phyloP scores from a whole-genome alignment of 441 rosid genomes.

The Populus trichocarpa region DNA sequence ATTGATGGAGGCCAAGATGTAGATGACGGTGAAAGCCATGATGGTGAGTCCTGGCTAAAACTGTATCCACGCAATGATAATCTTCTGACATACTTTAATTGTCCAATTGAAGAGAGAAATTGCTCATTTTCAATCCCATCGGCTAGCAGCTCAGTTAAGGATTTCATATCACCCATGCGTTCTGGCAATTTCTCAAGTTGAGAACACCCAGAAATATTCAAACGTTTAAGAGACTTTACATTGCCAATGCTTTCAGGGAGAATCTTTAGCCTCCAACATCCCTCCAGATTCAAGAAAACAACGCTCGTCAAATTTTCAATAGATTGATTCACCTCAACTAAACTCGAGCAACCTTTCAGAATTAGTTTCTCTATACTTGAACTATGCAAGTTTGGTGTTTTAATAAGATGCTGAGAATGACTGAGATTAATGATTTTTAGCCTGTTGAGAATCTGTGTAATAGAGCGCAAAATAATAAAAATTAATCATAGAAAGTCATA shows the following conservation, averaged over 20 bases:
- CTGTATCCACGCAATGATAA: too few relatives aligned
- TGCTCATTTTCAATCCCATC: too few relatives aligned
- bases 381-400: neutral
- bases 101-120: too few relatives aligned
- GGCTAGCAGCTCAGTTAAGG: conserved; percentile 6
- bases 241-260: conserved; percentile 8
- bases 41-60: too few relatives aligned
- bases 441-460: too few relatives aligned
- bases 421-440: too few relatives aligned
- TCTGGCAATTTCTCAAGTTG: neutral
- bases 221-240: conserved; percentile 18
- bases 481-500: too few relatives aligned
- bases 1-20: too few relatives aligned
- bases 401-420: neutral
- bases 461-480: too few relatives aligned
- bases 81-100: too few relatives aligned
- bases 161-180: conserved; percentile 10
- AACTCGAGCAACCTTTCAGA: neutral
- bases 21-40: too few relatives aligned
- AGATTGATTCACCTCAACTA: neutral
- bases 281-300: neutral
- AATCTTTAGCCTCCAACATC: neutral
- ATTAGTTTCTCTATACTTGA: neutral
- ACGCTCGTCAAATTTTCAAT: neutral
- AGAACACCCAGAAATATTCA: conserved; percentile 30